Evolutionary conservation across 306 rosid genomes (phyloP).

Genomic region (Cicer cuneatum): DNA sequence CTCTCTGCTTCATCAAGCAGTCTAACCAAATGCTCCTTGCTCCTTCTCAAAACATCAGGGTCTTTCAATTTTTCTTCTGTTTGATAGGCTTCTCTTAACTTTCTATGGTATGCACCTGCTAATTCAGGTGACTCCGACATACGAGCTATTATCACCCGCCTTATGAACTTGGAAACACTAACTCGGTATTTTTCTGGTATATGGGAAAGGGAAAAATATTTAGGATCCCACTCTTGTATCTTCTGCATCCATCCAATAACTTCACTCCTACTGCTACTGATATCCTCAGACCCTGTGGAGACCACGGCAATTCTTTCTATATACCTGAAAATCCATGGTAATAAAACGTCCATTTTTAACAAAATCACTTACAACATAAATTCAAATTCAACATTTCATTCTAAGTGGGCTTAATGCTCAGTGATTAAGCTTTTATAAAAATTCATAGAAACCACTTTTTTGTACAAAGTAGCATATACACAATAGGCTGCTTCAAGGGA

Average conservation of each 20-base stretch:
- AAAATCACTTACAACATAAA: slow-evolving; percentile 7
- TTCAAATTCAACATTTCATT: slow-evolving; percentile 27
- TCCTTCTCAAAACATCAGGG: slow-evolving; percentile 55
- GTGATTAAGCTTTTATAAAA: slow-evolving; percentile 19
- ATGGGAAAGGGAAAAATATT: slow-evolving; percentile 72
- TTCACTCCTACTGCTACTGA: slow-evolving; percentile 57
- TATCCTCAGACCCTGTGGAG: slow-evolving; percentile 62
- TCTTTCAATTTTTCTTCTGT: slow-evolving; percentile 81
- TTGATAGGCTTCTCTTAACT: slow-evolving; percentile 80
- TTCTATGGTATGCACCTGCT: slow-evolving; percentile 79
- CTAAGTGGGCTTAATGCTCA: neutral
- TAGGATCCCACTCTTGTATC: slow-evolving; percentile 89
- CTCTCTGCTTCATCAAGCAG: slow-evolving; percentile 80
- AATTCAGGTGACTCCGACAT: slow-evolving; percentile 89
- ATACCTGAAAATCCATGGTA: slow-evolving; percentile 64
- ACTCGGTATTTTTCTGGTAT: slow-evolving; percentile 70
- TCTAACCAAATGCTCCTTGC: slow-evolving; percentile 62
- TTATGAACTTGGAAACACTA: slow-evolving; percentile 72
- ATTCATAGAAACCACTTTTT: neutral
- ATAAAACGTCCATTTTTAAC: slow-evolving; percentile 19
- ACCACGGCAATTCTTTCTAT: slow-evolving; percentile 85
- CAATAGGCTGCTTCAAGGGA: slow-evolving; percentile 28
- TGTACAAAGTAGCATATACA: slow-evolving; percentile 18
- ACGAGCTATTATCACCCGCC: slow-evolving; percentile 81
- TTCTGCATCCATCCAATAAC: slow-evolving; percentile 87